These are phyloP conservation scores for Rossbeevera mucosa DNA, from an alignment of 768 basidiomycete species.

Conservation along the genomic window DNA sequence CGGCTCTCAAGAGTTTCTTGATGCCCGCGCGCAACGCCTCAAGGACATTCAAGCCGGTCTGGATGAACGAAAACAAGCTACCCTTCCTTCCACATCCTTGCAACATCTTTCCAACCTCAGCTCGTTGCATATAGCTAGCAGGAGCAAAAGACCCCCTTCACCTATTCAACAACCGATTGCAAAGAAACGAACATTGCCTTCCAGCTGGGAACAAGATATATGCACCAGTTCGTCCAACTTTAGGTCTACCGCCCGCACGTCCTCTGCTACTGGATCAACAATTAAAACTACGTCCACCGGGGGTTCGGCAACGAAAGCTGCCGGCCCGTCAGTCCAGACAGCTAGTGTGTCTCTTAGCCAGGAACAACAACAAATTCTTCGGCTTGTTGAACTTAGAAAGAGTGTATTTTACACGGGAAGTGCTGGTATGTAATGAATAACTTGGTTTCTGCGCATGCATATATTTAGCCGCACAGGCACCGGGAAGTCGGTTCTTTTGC, in stretches of 20 bases:
- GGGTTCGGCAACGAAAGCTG: not conserved
- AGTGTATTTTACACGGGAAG: constrained; percentile 96
- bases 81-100: constrained; percentile 8
- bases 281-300: constrained; percentile 6
- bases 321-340: constrained; percentile 18
- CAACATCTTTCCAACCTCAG: constrained; percentile 13
- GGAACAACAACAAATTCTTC: constrained; percentile 83
- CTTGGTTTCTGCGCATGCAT: constrained; percentile 16
- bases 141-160: constrained; percentile 33
- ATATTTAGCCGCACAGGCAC: constrained; percentile 56
- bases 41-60: constrained; percentile 59
- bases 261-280: constrained; percentile 14
- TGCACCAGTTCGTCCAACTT: constrained; percentile 36
- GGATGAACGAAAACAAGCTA: constrained; percentile 34
- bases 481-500: constrained; percentile 91
- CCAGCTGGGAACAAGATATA: constrained; percentile 41
- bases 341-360: constrained; percentile 63
- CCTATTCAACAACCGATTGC: constrained; percentile 25
- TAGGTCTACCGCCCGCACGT: constrained; percentile 5
- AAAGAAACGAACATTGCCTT: constrained; percentile 59
- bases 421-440: constrained; percentile 61
- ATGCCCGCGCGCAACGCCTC: constrained; percentile 39
- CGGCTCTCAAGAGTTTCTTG: constrained; percentile 16
- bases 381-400: constrained; percentile 64
- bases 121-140: constrained; percentile 17